Conservation (phyloP, 2,329 filamentous ascomycete species). For the Plectosphaerella plurivora region DNA sequence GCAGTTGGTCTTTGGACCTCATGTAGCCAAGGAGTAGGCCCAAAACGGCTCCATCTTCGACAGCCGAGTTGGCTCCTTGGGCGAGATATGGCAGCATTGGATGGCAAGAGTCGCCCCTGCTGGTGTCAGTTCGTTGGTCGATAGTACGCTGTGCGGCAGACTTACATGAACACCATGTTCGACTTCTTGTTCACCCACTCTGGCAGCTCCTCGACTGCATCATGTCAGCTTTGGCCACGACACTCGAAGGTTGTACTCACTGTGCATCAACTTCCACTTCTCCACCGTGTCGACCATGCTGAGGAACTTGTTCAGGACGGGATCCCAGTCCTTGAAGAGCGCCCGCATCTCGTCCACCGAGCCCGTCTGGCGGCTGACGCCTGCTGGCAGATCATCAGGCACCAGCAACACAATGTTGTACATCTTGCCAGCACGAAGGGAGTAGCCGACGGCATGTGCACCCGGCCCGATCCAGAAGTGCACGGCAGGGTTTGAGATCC, state of each 20-base stretch:
- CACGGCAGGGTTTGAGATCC: slow-evolving; percentile 46
- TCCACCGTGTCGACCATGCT: slow-evolving; percentile 52
- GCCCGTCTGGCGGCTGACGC: slow-evolving; percentile 46
- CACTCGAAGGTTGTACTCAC: slow-evolving; percentile 19
- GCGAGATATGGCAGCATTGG: slow-evolving; percentile 61
- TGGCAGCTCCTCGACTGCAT: slow-evolving; percentile 40
- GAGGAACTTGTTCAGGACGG: slow-evolving; percentile 39
- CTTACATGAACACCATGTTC: slow-evolving; percentile 45
- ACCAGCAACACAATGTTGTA: slow-evolving; percentile 64
- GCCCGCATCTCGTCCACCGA: slow-evolving; percentile 56
- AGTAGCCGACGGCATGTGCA: slow-evolving; percentile 59
- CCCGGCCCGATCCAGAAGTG: slow-evolving; percentile 62
- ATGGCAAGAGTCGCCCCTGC: slow-evolving; percentile 56
- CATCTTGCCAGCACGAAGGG: slow-evolving; percentile 51
- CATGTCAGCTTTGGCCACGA: background rate
- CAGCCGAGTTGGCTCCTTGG: slow-evolving; percentile 62
- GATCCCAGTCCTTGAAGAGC: slow-evolving; percentile 62
- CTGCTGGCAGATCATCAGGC: slow-evolving; percentile 56
- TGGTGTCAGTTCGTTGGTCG: slow-evolving; percentile 13
- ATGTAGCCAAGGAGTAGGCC: slow-evolving; percentile 53
- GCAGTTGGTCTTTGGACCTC: slow-evolving; percentile 37
- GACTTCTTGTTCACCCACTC: slow-evolving; percentile 49
- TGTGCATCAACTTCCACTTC: slow-evolving; percentile 66
- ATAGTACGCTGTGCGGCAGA: background rate
- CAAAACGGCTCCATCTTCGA: slow-evolving; percentile 65